Evolutionary conservation across 1,284 basidiomycete species (phyloP).

Genomic region (Coniferiporia sulphurascens): DNA sequence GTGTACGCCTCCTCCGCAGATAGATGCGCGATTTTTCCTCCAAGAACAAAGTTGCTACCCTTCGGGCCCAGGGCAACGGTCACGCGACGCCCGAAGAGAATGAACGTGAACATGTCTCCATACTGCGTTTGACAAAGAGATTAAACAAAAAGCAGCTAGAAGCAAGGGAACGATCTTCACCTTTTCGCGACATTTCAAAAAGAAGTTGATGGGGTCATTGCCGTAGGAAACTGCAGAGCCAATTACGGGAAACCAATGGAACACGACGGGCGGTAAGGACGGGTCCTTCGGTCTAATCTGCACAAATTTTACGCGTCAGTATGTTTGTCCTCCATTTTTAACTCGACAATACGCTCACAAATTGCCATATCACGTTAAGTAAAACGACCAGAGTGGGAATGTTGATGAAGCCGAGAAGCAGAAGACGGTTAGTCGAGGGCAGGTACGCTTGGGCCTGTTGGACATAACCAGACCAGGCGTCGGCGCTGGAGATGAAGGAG

Average conservation of each 20-base stretch:
- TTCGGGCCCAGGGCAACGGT: slow-evolving; percentile 91
- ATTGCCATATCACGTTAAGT: slow-evolving; percentile 42
- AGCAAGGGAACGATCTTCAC: slow-evolving; percentile 34
- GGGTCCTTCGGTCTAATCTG: slow-evolving; percentile 54
- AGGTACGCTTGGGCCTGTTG: slow-evolving; percentile 13
- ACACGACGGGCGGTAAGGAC: slow-evolving; percentile 69
- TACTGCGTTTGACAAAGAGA: slow-evolving; percentile 32
- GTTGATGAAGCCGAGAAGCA: slow-evolving; percentile 19
- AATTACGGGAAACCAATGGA: slow-evolving; percentile 73
- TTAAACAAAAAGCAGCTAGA: neutral
- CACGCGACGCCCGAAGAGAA: slow-evolving; percentile 83
- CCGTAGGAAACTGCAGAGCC: slow-evolving; percentile 77
- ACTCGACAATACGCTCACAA: slow-evolving; percentile 31
- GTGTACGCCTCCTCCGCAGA: slow-evolving; percentile 98
- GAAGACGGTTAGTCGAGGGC: slow-evolving; percentile 12
- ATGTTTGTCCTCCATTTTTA: neutral
- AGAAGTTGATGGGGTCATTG: slow-evolving; percentile 76
- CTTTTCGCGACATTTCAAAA: slow-evolving; percentile 77
- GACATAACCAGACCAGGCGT: slow-evolving; percentile 14
- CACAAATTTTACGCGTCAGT: neutral
- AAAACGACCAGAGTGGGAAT: slow-evolving; percentile 29
- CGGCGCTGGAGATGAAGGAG: slow-evolving; percentile 4
- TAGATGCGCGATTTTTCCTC: slow-evolving; percentile 88
- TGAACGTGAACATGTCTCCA: slow-evolving; percentile 88
- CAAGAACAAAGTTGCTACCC: slow-evolving; percentile 93